Evolutionary conservation across 257 asterid species (phyloP), one percentile per base, ranked within the genome.

Genomic region (Capsicum pubescens): DNA sequence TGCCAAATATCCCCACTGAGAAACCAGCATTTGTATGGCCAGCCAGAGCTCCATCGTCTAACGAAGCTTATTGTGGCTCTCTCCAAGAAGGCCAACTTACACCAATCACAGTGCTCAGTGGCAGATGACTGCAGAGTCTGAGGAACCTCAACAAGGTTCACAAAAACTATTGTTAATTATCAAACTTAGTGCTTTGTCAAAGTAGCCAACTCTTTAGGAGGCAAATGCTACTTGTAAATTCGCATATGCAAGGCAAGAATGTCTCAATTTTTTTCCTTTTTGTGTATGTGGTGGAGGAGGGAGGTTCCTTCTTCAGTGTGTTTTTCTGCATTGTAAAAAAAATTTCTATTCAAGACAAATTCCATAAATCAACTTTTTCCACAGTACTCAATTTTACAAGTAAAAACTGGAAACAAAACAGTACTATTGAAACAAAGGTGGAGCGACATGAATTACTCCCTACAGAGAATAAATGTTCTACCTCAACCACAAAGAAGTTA

Each of bases 1-100:
- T 81, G 10, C 83, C 83, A 77, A 57, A 9, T 16, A 77, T 84
- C 5, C 86, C 74, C 3, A 14, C 77, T 50, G 83, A 84, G 79
- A 76, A 77, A 76, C 86, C 86, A 46, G 86, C 79, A 21, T 84
- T 84, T 77, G 70, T 77, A 9, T 84, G 86, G 76, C 86, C 86
- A 63, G 78, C 67, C 13, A 77, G 15, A 42, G 86, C 86, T 57
- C 67, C 79, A 10, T 59, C 86, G 11, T 71, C 82, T 0, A 77
- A 32, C n/a, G 16, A 54, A 32, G 64, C 3, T 54, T 39, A 9
- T 42, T 10, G 52, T 67, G 66, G 2, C 52, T 69, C 82, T 56
- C 52, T 70, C 6, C 52, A 16, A 15, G 83, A 79, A 10, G 58
- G 46, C 74, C 86, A 83, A 83, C 72, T 72, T 58, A 72, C 82